A percentile compares a stretch with the other conserved stretches of the same genome.
phyloP scores from a whole-genome alignment of 2,329 filamentous ascomycete genomes.

The Aschersonia sp. region DNA sequence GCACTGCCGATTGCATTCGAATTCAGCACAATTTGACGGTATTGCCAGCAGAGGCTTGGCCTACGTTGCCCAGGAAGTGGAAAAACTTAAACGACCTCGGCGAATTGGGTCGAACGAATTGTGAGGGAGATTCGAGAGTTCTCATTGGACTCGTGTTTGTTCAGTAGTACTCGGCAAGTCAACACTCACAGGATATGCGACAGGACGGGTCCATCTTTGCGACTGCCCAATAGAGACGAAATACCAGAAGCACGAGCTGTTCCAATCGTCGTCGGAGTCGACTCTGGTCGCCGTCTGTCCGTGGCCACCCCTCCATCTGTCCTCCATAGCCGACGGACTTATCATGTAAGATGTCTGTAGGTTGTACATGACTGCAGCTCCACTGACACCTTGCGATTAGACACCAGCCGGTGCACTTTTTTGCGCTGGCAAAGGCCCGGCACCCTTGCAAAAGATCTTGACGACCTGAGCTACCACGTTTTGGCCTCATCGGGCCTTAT shows the following conservation, averaged over 20 bases:
- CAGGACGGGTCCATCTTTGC: slow-evolving; percentile 4
- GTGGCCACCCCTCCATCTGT: not conserved
- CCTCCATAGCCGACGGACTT: not conserved
- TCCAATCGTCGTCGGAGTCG: not conserved
- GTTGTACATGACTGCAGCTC: not conserved
- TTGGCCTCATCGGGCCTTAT: not conserved
- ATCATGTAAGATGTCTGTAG: not conserved
- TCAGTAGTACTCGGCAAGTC: slow-evolving; percentile 1
- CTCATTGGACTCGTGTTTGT: not conserved
- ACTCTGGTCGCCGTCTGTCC: not conserved
- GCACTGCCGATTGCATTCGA: no score
- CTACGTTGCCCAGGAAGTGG: no score
- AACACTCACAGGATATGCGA: slow-evolving; percentile 9
- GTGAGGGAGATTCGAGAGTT: no score
- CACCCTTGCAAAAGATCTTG: not conserved
- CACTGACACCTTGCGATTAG: not conserved
- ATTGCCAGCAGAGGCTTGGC: no score
- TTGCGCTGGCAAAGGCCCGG: not conserved
- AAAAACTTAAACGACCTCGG: no score
- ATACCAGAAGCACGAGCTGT: not conserved
- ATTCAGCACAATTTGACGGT: no score
- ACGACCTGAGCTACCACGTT: not conserved
- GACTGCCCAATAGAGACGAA: not conserved
- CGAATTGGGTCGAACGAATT: no score
- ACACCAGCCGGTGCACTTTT: not conserved